Evolutionary conservation across 805 yeast genomes (phyloP).

Genomic region (Candida wancherniae): DNA sequence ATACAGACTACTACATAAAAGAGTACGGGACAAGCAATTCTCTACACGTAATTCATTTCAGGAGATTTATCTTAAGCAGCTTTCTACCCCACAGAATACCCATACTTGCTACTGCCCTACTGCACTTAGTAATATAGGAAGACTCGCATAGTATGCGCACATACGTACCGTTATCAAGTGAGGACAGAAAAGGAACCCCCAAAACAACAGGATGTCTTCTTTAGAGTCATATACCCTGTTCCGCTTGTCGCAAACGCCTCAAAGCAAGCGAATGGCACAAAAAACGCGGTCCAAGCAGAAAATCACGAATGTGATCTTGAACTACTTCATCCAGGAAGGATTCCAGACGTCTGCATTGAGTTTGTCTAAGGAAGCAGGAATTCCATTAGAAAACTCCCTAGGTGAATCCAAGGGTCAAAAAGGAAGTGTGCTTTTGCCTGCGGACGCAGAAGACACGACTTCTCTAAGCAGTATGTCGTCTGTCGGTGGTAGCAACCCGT

Average conservation of each 20-base stretch:
- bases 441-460: neutral
- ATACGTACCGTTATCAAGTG: too few relatives aligned
- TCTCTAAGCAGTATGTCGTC: neutral
- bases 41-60: too few relatives aligned
- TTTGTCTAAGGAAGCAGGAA: conserved; percentile 55
- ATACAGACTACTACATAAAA: too few relatives aligned
- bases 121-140: too few relatives aligned
- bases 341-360: conserved; percentile 61
- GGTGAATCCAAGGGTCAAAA: neutral
- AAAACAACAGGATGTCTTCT: too few relatives aligned
- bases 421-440: too few relatives aligned
- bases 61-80: too few relatives aligned
- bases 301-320: conserved; percentile 55
- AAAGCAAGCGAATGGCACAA: conserved; percentile 14
- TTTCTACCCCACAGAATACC: too few relatives aligned
- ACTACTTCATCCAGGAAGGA: conserved; percentile 75
- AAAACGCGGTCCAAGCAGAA: conserved; percentile 21
- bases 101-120: too few relatives aligned
- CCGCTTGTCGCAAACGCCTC: conserved; percentile 5
- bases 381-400: conserved; percentile 16
- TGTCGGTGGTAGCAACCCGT: neutral
- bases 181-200: too few relatives aligned
- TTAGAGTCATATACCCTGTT: conserved; percentile 9
- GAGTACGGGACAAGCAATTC: too few relatives aligned
- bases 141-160: too few relatives aligned